Base-by-base conservation (phyloP, 2,329 filamentous ascomycete species). In the Parascedosporium putredinis region DNA sequence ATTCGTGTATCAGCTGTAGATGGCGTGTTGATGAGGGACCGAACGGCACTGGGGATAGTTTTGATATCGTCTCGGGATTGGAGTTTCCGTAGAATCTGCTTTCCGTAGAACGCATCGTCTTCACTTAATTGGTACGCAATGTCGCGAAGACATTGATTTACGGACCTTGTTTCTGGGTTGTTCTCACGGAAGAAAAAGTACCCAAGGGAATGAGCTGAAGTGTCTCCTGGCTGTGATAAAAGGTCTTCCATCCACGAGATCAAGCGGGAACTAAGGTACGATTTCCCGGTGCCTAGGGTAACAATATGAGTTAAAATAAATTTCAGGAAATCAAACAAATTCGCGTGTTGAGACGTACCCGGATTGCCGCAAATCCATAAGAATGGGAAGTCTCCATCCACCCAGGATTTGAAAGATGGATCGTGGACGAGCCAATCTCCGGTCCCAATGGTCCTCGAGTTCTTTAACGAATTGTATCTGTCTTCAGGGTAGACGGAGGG, bases 111-210 rank as follows among this genome's bases (percentile, higher is more conserved):
- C 0, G 67, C 64, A 46, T 75, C 70, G 44, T 65, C 65, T 50
- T 72, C 65, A 51, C 67, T 69, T 27, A 74, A 61, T 51, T 75
- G 71, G 51, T 69, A 72, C 0, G 72, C 70, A 9, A 74, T 54
- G 31, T 73, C 69, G 0, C 69, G 62, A 4, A 75, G 60, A 1
- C 69, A 70, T 49, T 71, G 68, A 8, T 68, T 62, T 6, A 73
- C 62, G 4, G 68, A 72, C 38, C 69, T 59, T 0, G 70, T 71
- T 31, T 71, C 63, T 1, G 70, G 68, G 49, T 71, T 69, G 52
- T 71, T 70, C 47, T 71, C 67, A 23, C 70, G 66, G 57, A 74
- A 73, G 57, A 71, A 75, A 50, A 73, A 73, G 57, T 72, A 75
- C 1, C 61, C 71, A n/a, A 67, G 55, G 9, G 63, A 58, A 38